These are phyloP conservation scores for Termitomyces sp. DNA, from an alignment of 768 basidiomycete genomes.

Conservation along the genomic window DNA sequence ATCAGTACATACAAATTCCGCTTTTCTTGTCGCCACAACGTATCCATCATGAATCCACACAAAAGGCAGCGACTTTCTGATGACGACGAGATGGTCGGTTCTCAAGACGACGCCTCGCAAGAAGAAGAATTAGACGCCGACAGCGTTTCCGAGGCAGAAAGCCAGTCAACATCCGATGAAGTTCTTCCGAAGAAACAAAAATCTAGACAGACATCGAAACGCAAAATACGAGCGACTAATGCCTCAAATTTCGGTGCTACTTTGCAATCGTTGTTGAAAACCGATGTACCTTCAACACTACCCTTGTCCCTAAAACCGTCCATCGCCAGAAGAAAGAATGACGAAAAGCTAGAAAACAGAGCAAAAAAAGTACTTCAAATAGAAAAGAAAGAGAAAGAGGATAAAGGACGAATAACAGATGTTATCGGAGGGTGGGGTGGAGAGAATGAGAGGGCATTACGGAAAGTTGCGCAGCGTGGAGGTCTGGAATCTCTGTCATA, in stretches of 20 bases:
- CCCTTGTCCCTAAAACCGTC: slow-evolving; percentile 81
- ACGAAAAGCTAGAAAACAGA: slow-evolving; percentile 67
- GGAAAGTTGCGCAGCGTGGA: slow-evolving; percentile 83
- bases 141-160: slow-evolving; percentile 8
- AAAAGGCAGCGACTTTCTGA: slow-evolving; percentile 46
- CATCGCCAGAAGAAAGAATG: slow-evolving; percentile 58
- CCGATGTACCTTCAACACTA: slow-evolving; percentile 60
- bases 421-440: slow-evolving; percentile 88
- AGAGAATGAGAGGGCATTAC: slow-evolving; percentile 68
- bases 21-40: not conserved
- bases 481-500: slow-evolving; percentile 35
- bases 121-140: slow-evolving; percentile 12
- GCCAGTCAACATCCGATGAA: slow-evolving; percentile 53
- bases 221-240: slow-evolving; percentile 77
- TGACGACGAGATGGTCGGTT: slow-evolving; percentile 7
- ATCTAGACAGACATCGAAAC: slow-evolving; percentile 75
- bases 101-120: slow-evolving; percentile 13
- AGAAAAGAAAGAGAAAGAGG: slow-evolving; percentile 71
- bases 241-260: slow-evolving; percentile 70
- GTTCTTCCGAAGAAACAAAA: slow-evolving; percentile 49
- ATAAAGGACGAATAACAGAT: slow-evolving; percentile 58
- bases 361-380: slow-evolving; percentile 67
- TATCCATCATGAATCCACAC: slow-evolving; percentile 36
- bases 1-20: slow-evolving; percentile 4
- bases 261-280: slow-evolving; percentile 65